A percentile compares a stretch with the other conserved stretches of the same genome.
phyloP scores from a whole-genome alignment of 2,329 filamentous ascomycete species.

The Anthostomella pinea region DNA sequence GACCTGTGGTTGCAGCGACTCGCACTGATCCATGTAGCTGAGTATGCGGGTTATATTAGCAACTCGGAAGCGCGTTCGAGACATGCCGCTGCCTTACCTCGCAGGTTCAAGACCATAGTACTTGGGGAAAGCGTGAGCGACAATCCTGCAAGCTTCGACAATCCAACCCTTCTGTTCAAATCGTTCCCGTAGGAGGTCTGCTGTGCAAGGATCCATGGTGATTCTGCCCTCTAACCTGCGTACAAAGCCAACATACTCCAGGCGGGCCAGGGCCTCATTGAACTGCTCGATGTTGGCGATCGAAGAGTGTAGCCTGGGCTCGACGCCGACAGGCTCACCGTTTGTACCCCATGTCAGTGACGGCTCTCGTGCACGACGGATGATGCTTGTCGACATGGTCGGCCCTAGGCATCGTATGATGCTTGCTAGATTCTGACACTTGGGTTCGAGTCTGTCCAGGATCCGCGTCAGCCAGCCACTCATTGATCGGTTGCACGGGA shows the following conservation, averaged over 20 bases:
- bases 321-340: not conserved
- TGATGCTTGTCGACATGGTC: constrained; percentile 1
- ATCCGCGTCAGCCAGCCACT: constrained; percentile 4
- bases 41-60: constrained; percentile 1
- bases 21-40: constrained; percentile 3
- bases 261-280: not conserved
- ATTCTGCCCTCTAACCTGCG: constrained; percentile 2
- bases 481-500: constrained; percentile 6
- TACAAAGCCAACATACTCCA: constrained; percentile 6
- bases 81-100: not conserved
- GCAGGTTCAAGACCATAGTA: not conserved
- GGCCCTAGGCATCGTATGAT: constrained; percentile 6
- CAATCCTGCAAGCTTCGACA: constrained; percentile 3
- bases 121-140: constrained; percentile 7
- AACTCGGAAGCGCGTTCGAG: not conserved
- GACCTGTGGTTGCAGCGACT: not conserved
- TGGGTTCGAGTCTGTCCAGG: constrained; percentile 1
- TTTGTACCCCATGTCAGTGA: constrained; percentile 6
- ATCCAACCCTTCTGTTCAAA: constrained; percentile 2
- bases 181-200: not conserved
- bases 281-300: not conserved
- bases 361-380: constrained; percentile 1
- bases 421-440: constrained; percentile 4
- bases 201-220: constrained; percentile 1
- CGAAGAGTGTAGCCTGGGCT: not conserved